Base-by-base conservation (phyloP, 2,329 filamentous ascomycete genomes). In the Aphanoascus verrucosus region DNA sequence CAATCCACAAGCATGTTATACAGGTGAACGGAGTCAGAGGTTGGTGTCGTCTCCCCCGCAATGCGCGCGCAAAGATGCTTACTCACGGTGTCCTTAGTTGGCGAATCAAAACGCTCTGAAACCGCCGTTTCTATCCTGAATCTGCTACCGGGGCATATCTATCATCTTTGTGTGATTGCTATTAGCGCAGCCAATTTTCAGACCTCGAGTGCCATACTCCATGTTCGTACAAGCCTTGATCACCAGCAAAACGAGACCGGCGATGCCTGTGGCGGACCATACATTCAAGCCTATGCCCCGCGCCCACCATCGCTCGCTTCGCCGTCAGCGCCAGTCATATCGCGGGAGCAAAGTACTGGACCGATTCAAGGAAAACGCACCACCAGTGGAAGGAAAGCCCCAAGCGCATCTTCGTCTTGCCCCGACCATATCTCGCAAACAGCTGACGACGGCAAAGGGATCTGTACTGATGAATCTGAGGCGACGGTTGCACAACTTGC, bases 101-200 rank as follows among this genome's bases (percentile, higher is more conserved):
- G 90, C 62, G 88, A 95, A 64, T 88, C 90, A 43, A 83, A 81
- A 58, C 82, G 83, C 61, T 79, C 82, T 60, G 88, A 94, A 67
- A 88, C 85, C 0, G 86, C 88, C n/a, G 89, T 96, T 51, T 90
- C 87, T 44, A 89, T 98, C 53, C 89, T 86, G 32, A 88, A 90
- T 38, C 76, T 98, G 6, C 84, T 85, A 62, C 89, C 93, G 0
- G 83, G 85, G 59, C 86, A 87, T 63, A 94, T 90, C 63, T 97
- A 97, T 71, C 94, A 94, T 59, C 84, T 98, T 28, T 85, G 91
- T 56, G 88, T 97, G 52, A 86, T 96, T 60, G 88, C 91, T 38
- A 85, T 96, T 52, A 94, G 91, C 47, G 81, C 85, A 31, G 88
- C 90, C 61, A 94, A 93, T 68, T 97, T 97, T 63, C 88, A 94